Percentiles rank a stretch among this genome's conserved stretches.
phyloP scores from a whole-genome alignment of 148 eudicot genomes.

The Agrostemma githago region DNA sequence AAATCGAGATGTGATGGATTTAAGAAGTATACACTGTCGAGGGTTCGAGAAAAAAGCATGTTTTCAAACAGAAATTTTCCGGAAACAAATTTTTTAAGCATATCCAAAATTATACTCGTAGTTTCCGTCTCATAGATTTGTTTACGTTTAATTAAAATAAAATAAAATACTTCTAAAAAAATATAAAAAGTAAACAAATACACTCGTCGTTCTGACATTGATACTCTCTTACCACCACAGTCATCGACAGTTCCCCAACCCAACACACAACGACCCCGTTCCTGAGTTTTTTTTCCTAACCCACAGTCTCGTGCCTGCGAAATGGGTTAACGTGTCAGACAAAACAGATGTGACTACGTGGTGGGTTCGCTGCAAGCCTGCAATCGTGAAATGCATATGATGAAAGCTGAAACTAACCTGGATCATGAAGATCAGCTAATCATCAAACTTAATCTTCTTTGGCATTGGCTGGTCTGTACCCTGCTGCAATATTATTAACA shows the following conservation, averaged over 20 bases:
- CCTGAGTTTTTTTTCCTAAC: not conserved
- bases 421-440: slow-evolving; percentile 6
- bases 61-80: no score
- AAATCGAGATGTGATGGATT: no score
- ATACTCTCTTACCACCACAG: not conserved
- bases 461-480: slow-evolving; percentile 32
- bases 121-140: no score
- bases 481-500: slow-evolving; percentile 22
- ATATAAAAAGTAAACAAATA: no score
- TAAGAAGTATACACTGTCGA: no score
- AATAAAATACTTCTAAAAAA: no score
- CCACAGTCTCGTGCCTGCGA: not conserved
- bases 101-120: no score
- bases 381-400: not conserved
- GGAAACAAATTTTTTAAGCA: no score
- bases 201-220: no score
- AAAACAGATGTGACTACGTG: not conserved
- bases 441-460: slow-evolving; percentile 37
- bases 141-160: no score
- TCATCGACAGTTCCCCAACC: not conserved
- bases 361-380: not conserved
- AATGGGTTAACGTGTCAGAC: not conserved
- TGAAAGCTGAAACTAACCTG: not conserved
- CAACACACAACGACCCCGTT: not conserved
- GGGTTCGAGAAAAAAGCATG: no score